phyloP scores from a whole-genome alignment of 1,284 basidiomycete genomes.

The Ustilago trichophora region DNA sequence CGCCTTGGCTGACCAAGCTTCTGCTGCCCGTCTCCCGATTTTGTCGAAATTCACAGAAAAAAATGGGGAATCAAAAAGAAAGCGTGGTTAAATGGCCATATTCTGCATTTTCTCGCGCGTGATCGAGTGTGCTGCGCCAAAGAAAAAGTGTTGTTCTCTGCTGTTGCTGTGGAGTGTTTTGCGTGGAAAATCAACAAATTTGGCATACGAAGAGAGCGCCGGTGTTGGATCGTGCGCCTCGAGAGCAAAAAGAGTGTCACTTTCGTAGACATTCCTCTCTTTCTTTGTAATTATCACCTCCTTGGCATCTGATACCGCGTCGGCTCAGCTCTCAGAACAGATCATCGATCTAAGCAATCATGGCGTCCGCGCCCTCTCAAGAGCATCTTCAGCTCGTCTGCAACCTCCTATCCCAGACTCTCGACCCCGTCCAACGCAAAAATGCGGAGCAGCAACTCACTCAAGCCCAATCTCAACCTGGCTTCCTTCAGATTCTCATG shows the following conservation, averaged over 20 bases:
- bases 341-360: background rate
- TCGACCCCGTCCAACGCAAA: slow-evolving; percentile 53
- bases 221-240: too few species aligned
- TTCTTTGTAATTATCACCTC: background rate
- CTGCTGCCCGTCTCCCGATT: too few species aligned
- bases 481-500: slow-evolving; percentile 59
- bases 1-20: too few species aligned
- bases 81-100: too few species aligned
- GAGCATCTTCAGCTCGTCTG: slow-evolving; percentile 58
- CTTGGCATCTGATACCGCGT: slow-evolving; percentile 4
- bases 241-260: slow-evolving; percentile 2
- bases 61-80: background rate
- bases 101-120: too few species aligned
- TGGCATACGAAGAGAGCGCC: too few species aligned
- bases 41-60: too few species aligned
- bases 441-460: slow-evolving; percentile 57
- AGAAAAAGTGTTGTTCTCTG: slow-evolving; percentile 21
- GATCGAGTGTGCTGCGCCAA: too few species aligned
- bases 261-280: too few species aligned
- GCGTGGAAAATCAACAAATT: slow-evolving; percentile 29
- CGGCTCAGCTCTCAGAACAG: slow-evolving; percentile 16
- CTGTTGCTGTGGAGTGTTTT: slow-evolving; percentile 2
- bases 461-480: slow-evolving; percentile 52
- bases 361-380: slow-evolving; percentile 22
- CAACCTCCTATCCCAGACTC: slow-evolving; percentile 57